phyloP scores from a whole-genome alignment of 306 rosid genomes.

The Cucurbita moschata region DNA sequence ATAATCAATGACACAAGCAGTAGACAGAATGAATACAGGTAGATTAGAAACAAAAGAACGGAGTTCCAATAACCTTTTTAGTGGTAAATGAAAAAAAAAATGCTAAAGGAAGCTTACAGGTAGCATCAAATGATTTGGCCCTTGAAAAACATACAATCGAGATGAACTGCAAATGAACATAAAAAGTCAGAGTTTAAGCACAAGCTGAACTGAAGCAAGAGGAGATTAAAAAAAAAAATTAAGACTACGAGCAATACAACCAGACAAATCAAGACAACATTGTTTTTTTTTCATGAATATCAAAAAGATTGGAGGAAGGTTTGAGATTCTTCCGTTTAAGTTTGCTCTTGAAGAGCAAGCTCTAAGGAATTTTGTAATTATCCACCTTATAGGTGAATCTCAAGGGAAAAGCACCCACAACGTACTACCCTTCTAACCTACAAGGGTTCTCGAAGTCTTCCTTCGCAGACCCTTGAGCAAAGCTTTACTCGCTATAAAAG shows the following conservation, averaged over 20 bases:
- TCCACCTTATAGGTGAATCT: background rate
- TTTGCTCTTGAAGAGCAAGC: background rate
- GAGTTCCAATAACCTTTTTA: background rate
- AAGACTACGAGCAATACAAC: background rate
- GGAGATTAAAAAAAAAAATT: background rate
- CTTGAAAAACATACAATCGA: slow-evolving; percentile 88
- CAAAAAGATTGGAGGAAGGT: background rate
- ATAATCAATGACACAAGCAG: background rate
- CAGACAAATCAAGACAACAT: background rate
- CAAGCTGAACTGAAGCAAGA: background rate
- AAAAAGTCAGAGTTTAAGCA: background rate
- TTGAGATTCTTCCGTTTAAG: background rate
- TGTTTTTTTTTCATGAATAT: background rate
- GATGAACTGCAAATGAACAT: slow-evolving; percentile 43
- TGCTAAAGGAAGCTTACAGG: slow-evolving; percentile 36
- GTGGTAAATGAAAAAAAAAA: background rate
- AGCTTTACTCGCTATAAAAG: no score
- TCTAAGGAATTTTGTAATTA: background rate
- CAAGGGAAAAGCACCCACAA: no score
- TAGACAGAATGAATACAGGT: background rate
- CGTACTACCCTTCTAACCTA: no score
- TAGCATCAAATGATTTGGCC: slow-evolving; percentile 82
- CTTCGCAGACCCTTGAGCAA: no score
- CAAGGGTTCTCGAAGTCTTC: no score
- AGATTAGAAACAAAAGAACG: background rate